A percentile compares a stretch with the other conserved stretches of the same genome.
Conservation (phyloP, 2,329 filamentous ascomycete species). For the Acephala macrosclerotiorum region DNA sequence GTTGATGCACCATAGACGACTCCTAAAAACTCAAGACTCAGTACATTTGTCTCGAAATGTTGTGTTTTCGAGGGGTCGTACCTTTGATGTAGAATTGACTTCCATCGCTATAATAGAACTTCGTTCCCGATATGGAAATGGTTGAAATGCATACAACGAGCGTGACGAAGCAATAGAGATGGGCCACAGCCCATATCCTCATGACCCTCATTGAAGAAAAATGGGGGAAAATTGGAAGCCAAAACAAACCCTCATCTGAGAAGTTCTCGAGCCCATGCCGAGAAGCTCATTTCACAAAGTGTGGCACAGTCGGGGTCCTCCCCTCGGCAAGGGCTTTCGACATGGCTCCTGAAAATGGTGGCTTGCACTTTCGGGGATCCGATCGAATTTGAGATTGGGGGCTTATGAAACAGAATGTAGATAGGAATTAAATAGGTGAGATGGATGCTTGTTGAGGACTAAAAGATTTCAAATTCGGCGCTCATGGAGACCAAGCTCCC, state of each 20-base stretch:
- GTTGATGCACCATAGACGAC: slow-evolving; percentile 71
- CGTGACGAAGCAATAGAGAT: slow-evolving; percentile 5
- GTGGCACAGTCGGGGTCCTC: neutral
- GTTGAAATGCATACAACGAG: slow-evolving; percentile 46
- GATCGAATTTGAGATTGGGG: neutral
- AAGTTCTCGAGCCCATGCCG: neutral
- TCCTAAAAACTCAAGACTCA: slow-evolving; percentile 56
- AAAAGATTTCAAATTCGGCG: neutral
- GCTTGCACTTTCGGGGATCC: neutral
- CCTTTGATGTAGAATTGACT: slow-evolving; percentile 85
- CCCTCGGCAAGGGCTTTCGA: neutral
- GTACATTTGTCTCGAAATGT: slow-evolving; percentile 26
- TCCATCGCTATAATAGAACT: slow-evolving; percentile 82
- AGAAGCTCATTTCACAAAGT: neutral
- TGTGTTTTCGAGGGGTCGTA: slow-evolving; percentile 44
- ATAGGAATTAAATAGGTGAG: neutral
- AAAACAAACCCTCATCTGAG: neutral
- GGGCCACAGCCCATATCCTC: slow-evolving; percentile 6
- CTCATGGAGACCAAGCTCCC: neutral
- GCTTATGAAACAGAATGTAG: neutral
- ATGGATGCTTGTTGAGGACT: neutral
- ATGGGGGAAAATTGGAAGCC: neutral
- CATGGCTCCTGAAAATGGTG: neutral
- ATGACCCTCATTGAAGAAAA: slow-evolving; percentile 2
- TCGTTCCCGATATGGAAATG: slow-evolving; percentile 70